These are phyloP conservation scores for Neurospora sp. DNA, from an alignment of 495 filamentous ascomycete genomes.

Conservation along the genomic window DNA sequence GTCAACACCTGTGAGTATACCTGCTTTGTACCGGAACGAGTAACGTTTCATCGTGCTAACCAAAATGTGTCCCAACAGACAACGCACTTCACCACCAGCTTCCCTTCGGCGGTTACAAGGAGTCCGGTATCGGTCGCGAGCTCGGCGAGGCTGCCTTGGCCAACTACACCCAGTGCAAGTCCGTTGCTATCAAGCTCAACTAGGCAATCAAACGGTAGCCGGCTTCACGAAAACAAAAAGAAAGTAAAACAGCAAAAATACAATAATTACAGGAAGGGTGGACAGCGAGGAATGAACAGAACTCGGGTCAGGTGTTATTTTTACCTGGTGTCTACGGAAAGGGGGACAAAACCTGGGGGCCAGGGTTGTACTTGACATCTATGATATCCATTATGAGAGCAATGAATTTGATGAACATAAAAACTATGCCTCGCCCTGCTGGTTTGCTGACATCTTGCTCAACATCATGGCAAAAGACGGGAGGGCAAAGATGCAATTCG, in stretches of 20 bases:
- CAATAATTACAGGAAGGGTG: not conserved
- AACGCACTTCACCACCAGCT: conserved; percentile 70
- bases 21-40: not conserved
- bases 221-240: not conserved
- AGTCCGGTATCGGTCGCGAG: conserved; percentile 88
- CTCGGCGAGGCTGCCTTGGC: conserved; percentile 85
- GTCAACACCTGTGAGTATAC: conserved; percentile 60
- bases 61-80: conserved; percentile 17
- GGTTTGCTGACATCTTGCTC: not conserved
- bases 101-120: conserved; percentile 91
- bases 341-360: not conserved
- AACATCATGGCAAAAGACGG: no score
- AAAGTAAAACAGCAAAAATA: not conserved
- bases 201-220: not conserved
- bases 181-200: conserved; percentile 36
- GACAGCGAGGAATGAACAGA: not conserved
- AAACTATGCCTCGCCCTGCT: not conserved
- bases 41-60: not conserved
- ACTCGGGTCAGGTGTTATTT: not conserved
- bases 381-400: not conserved
- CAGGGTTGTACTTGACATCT: not conserved
- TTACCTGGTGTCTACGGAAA: not conserved
- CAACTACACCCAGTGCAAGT: conserved; percentile 80
- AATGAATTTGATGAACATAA: not conserved
- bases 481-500: no score